Percentiles rank a stretch among this genome's conserved stretches.
Conservation (phyloP, 257 asterid species). For the Anisodus tanguticus region DNA sequence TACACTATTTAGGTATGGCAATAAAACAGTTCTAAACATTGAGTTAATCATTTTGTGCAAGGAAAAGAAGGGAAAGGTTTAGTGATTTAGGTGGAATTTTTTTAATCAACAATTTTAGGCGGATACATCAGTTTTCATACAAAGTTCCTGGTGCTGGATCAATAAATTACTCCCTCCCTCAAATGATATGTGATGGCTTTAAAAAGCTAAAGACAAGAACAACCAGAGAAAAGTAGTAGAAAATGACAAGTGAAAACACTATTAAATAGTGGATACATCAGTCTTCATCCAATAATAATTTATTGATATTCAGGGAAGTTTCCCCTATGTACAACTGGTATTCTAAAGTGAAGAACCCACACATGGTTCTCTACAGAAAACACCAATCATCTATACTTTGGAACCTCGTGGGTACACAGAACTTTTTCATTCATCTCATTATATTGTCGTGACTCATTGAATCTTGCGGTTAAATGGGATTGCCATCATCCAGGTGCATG, state of each 20-base stretch:
- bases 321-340: not conserved
- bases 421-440: not conserved
- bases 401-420: not conserved
- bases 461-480: constrained; percentile 6
- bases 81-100: constrained; percentile 11
- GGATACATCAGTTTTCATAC: not conserved
- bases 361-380: constrained; percentile 9
- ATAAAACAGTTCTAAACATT: not conserved
- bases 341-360: not conserved
- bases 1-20: not conserved
- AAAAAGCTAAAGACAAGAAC: not conserved
- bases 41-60: not conserved
- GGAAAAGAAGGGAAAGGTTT: constrained; percentile 7
- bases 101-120: not conserved
- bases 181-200: not conserved
- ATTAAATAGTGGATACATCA: not conserved
- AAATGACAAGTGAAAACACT: constrained; percentile 3
- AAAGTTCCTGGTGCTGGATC: constrained; percentile 8
- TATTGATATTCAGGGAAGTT: not conserved
- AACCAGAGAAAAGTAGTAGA: constrained; percentile 6
- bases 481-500: not conserved
- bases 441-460: not conserved
- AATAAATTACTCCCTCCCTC: not conserved
- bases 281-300: not conserved
- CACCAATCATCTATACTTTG: not conserved